A percentile compares a stretch with the other conserved stretches of the same genome.
These are phyloP conservation scores for Boechera divaricarpa DNA, from an alignment of 345 rosid genomes.

Conservation along the genomic window DNA sequence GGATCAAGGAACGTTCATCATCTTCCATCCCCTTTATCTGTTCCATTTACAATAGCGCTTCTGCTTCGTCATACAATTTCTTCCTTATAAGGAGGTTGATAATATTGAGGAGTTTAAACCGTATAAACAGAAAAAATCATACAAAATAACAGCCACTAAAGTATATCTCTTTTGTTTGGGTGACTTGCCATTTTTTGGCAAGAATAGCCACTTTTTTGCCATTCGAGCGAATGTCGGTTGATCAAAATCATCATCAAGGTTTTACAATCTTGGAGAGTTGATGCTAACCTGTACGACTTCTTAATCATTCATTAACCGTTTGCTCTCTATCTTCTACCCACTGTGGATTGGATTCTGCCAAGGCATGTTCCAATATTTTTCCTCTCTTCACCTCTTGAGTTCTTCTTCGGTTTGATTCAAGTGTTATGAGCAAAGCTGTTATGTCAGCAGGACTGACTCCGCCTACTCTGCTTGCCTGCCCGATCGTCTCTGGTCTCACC, in stretches of 20 bases:
- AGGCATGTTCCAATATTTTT: conserved; percentile 49
- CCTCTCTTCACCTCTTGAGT: conserved; percentile 65
- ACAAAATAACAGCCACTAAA: background rate
- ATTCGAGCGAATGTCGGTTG: background rate
- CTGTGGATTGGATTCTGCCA: conserved; percentile 43
- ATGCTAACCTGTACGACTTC: conserved; percentile 7
- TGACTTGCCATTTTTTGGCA: background rate
- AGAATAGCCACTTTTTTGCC: background rate
- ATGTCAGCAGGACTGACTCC: conserved; percentile 98
- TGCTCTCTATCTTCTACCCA: conserved; percentile 27
- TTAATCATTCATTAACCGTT: conserved; percentile 33
- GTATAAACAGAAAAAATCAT: background rate
- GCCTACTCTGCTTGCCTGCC: conserved; percentile 94
- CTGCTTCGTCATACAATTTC: too few species aligned
- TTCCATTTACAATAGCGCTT: too few species aligned
- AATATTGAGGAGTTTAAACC: too few species aligned
- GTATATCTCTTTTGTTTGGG: background rate
- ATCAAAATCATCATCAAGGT: conserved; percentile 27
- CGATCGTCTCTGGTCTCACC: conserved; percentile 92
- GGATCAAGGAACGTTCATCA: too few species aligned
- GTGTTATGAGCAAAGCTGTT: conserved; percentile 82
- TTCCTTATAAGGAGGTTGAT: background rate
- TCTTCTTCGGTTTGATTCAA: conserved; percentile 77
- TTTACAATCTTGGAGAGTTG: conserved; percentile 20
- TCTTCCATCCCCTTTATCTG: too few species aligned